Base-by-base conservation (phyloP, 1,139 yeast genomes). In the Scheffersomyces parashehatae region DNA sequence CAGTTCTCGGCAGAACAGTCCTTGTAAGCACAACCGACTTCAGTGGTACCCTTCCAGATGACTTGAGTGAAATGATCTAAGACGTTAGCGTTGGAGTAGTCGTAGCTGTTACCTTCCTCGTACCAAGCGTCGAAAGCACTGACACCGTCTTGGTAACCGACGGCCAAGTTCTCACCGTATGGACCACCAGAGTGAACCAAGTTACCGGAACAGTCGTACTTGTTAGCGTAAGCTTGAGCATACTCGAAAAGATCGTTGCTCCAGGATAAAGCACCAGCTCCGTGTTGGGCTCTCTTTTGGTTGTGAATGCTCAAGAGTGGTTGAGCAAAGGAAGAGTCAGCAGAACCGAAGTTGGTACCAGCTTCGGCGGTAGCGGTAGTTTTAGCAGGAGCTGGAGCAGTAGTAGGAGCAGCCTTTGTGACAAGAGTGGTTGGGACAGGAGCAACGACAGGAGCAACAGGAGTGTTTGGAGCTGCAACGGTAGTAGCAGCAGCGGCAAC, bases 131-230 rank as follows among this genome's bases (percentile, higher is more conserved):
- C 75, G 45, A 88, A 83, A 38, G 89, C 88, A 37, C 65, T 44
- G 24, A 49, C 47, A 37, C 79, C 86, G 28, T 73, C 70, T 37
- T 75, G 51, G 66, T 75, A 79, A 45, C 97, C 97, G 43, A 81
- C 71, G 42, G 95, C 96, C 61, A 90, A 76, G 76, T 90, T 90
- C 71, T 90, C 97, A 61, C 97, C 97, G 69, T 79, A 85, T 41
- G 73, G 66, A 45, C 93, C 93, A 45, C 87, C 88, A 40, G 95
- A 83, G 72, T 90, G 97, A 31, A 69, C 67, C 64, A 89, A 79
- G 11, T 59, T 53, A 45, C 87, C 86, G 32, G 81, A 79, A 70
- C 97, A 89, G 62, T 79, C 79, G 67, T 83, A 87, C 42, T 68
- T 58, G 65, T 82, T 79, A 36, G 91, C 90, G 64, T 83, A 86